phyloP scores from a whole-genome alignment of 192 early-diverging fungal genomes.

The Linnemannia elongata region DNA sequence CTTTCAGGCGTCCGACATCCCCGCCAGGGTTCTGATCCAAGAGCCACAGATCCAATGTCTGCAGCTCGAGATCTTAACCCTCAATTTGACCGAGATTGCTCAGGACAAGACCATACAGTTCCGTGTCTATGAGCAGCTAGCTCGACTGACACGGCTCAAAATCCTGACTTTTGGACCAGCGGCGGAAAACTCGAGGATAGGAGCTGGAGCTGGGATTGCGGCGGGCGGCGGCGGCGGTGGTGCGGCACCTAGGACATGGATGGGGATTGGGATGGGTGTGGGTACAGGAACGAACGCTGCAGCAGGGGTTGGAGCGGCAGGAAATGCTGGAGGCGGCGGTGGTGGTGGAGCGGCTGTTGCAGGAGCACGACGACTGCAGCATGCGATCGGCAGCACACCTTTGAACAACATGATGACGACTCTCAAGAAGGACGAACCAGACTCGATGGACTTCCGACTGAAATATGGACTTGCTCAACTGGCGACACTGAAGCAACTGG shows the following conservation, averaged over 20 bases:
- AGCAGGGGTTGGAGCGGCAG: neutral
- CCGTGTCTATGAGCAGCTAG: constrained; percentile 7
- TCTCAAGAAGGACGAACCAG: constrained; percentile 6
- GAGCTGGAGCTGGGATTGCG: neutral
- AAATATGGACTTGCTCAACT: constrained; percentile 16
- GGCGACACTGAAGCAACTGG: neutral
- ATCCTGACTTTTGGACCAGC: constrained; percentile 2
- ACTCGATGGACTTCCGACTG: constrained; percentile 15
- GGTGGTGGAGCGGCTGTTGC: neutral
- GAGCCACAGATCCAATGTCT: constrained; percentile 1
- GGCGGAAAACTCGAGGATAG: neutral
- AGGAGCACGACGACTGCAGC: neutral
- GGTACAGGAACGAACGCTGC: neutral
- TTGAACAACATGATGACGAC: constrained; percentile 3
- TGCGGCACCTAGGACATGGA: neutral
- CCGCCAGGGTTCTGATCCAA: neutral
- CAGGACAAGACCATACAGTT: constrained; percentile 6
- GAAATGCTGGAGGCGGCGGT: neutral
- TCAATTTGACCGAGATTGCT: constrained; percentile 4
- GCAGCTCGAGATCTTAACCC: constrained; percentile 4
- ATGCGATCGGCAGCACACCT: neutral
- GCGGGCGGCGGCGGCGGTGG: neutral
- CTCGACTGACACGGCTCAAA: neutral
- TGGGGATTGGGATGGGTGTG: neutral
- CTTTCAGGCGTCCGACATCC: constrained; percentile 5